phyloP scores from a whole-genome alignment of 148 eudicot genomes.

The Diospyros kaki region DNA sequence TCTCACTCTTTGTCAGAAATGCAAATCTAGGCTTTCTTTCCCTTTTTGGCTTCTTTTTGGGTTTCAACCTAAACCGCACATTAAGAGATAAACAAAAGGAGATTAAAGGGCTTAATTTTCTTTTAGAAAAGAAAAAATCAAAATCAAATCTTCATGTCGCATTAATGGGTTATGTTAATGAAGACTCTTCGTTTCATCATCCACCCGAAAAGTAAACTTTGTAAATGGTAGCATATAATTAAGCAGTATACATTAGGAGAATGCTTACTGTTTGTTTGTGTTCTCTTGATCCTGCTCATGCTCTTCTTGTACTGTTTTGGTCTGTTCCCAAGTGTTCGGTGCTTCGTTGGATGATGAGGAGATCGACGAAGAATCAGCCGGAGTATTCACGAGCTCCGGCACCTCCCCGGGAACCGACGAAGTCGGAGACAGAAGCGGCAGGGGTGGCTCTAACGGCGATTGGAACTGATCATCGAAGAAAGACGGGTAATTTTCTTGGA shows the following conservation, averaged over 20 bases:
- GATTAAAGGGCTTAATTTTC: not conserved
- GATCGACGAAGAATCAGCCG: constrained; percentile 54
- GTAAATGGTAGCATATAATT: not conserved
- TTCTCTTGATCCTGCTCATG: constrained; percentile 38
- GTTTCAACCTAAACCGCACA: constrained; percentile 44
- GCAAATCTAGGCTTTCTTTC: constrained; percentile 77
- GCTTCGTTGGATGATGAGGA: constrained; percentile 62
- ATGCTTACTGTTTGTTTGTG: constrained; percentile 49
- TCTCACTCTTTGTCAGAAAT: constrained; percentile 82
- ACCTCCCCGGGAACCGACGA: constrained; percentile 24
- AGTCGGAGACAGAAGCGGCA: not conserved
- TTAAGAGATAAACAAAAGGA: not conserved
- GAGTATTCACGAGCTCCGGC: constrained; percentile 50
- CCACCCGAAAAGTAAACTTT: not conserved
- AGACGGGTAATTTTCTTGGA: constrained; percentile 31
- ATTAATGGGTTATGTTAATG: not conserved
- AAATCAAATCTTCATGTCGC: not conserved
- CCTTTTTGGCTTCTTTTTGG: constrained; percentile 74
- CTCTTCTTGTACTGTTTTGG: constrained; percentile 11
- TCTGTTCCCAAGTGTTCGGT: constrained; percentile 19
- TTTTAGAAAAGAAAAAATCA: not conserved
- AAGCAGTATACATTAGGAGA: not conserved
- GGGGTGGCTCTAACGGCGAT: constrained; percentile 6
- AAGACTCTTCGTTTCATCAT: constrained; percentile 16
- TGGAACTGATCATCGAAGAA: constrained; percentile 34